phyloP scores from a whole-genome alignment of 768 basidiomycete genomes.

The Lactifluus rugatus region DNA sequence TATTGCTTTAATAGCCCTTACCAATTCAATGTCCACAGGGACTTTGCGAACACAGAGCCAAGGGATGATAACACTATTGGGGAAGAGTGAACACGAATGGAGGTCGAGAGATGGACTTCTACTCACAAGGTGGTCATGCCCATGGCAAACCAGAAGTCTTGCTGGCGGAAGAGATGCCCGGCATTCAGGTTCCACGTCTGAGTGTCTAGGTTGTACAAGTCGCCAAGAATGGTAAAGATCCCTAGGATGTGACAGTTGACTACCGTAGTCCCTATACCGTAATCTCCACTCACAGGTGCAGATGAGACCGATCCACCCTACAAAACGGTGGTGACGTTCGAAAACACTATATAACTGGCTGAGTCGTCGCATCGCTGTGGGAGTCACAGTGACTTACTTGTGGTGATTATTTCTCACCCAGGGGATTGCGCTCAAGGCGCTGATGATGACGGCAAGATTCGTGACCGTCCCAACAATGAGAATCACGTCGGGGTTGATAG shows the following conservation, averaged over 20 bases:
- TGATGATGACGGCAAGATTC: conserved; percentile 30
- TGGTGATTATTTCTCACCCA: conserved; percentile 37
- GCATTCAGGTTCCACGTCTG: conserved; percentile 29
- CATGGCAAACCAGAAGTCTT: conserved; percentile 36
- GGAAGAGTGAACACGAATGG: not conserved
- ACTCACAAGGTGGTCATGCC: conserved; percentile 34
- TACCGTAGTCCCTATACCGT: not conserved
- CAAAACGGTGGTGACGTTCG: conserved; percentile 36
- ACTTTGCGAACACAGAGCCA: conserved; percentile 35
- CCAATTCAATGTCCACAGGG: conserved; percentile 33
- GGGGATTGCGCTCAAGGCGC: conserved; percentile 32
- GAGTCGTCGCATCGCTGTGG: conserved; percentile 7
- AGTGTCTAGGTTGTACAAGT: conserved; percentile 30
- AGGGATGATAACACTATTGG: conserved; percentile 29
- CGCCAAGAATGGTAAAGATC: conserved; percentile 35
- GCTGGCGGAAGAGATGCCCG: conserved; percentile 28
- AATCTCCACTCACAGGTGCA: conserved; percentile 13
- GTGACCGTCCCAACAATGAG: conserved; percentile 33
- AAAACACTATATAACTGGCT: conserved; percentile 27
- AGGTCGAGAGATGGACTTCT: not conserved
- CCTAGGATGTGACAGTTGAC: conserved; percentile 24
- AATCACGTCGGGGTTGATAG: conserved; percentile 28
- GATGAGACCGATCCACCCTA: conserved; percentile 32
- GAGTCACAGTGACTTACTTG: conserved; percentile 26
- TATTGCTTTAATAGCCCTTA: conserved; percentile 17